Evolutionary conservation across 257 asterid genomes (phyloP).

Genomic region (Gentiana dahurica): DNA sequence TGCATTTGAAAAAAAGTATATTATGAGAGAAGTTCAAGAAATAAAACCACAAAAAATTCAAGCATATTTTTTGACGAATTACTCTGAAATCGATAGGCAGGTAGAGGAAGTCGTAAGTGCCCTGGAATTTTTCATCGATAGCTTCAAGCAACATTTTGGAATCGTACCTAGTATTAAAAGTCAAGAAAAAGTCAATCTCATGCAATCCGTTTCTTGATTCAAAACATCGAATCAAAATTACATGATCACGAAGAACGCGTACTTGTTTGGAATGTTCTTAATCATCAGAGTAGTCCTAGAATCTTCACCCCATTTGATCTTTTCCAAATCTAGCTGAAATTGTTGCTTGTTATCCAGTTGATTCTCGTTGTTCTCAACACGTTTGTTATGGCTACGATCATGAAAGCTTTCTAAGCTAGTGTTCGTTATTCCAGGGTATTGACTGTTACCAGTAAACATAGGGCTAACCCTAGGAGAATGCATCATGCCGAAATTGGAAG

Average conservation of each 20-base stretch:
- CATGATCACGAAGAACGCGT: constrained; percentile 3
- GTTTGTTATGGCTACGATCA: constrained; percentile 30
- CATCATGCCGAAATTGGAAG: constrained; percentile 36
- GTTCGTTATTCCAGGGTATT: constrained; percentile 19
- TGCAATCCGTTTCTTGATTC: neutral
- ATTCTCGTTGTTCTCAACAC: constrained; percentile 27
- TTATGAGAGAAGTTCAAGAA: constrained; percentile 4
- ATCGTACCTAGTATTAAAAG: constrained; percentile 43
- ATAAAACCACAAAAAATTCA: neutral
- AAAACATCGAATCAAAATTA: constrained; percentile 1
- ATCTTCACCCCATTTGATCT: constrained; percentile 57
- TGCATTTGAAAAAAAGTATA: constrained; percentile 22
- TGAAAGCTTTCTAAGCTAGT: constrained; percentile 26
- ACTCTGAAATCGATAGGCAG: constrained; percentile 89
- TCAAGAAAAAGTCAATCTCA: neutral
- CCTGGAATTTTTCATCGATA: constrained; percentile 56
- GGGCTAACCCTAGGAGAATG: constrained; percentile 32
- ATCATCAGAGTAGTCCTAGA: constrained; percentile 68
- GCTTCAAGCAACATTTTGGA: constrained; percentile 70
- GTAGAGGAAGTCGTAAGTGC: constrained; percentile 73
- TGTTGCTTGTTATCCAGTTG: constrained; percentile 38
- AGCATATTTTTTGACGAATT: neutral
- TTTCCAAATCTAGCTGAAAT: constrained; percentile 57
- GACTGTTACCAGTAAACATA: constrained; percentile 20
- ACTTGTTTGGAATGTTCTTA: constrained; percentile 86